Base-by-base conservation (phyloP, 1,139 yeast genomes). In the Williopsis jadinii region DNA sequence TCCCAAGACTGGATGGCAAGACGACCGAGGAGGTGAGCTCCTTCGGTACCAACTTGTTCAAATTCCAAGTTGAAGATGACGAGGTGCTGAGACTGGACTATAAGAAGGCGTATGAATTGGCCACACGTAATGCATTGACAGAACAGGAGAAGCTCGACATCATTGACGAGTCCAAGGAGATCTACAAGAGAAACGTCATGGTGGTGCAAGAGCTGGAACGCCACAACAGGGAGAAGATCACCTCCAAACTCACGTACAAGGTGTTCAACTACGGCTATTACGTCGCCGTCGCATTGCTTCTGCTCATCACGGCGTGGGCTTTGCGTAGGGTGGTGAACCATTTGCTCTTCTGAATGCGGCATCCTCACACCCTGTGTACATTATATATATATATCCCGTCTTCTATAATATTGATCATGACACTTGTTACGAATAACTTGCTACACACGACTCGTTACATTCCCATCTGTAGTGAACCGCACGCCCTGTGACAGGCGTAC, bases 101-200 rank as follows among this genome's bases (percentile, higher is more conserved):
- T 64, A 85, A 84, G 67, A 71, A 84, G 53, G 84, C 82, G 50
- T 85, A 80, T 62, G 95, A 86, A 63, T 66, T 84, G 45, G 77
- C 77, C 40, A 85, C 95, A 9, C 73, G 95, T 58, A 73, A 77
- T 51, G 68, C 65, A 10, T 67, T 86, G 47, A 71, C 83, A 9
- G 95, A 84, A 61, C 67, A 67, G 33, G 84, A 85, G 60, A 85
- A 85, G 63, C 62, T 66, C 47, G 85, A 80, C 44, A 72, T 86
- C 47, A 80, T 85, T 39, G 75, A 76, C 38, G 94, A 84, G 56
- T 68, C 88, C 11, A 69, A 74, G 52, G 77, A 71, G 50, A 79
- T 84, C 38, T 85, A 83, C 59, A 68, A 68, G 44, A 77, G 81
- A 63, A 81, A 80, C 60, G 74, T 73, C 33, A 66, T 59, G 30